Base-by-base conservation (phyloP, 495 filamentous ascomycete genomes). In the Podospora fimiseda region DNA sequence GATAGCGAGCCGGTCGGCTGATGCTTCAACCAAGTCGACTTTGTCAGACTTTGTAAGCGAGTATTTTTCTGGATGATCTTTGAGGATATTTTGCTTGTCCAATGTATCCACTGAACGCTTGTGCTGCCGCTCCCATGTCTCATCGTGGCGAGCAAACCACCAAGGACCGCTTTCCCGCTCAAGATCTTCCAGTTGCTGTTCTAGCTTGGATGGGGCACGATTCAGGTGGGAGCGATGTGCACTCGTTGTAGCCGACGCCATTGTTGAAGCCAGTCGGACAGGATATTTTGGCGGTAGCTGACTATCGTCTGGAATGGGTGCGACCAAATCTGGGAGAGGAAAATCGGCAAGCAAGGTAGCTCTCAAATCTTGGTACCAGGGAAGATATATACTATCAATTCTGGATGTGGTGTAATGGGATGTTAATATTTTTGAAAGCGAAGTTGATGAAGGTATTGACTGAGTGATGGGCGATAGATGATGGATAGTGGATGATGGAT, bases 211-310 rank as follows among this genome's bases (percentile, higher is more conserved):
- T 21, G 41, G 18, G 6, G 64, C 56, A 13, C 21, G 20, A 47
- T 59, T 55, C 18, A 58, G 9, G 27, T 60, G 59, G 15, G 61
- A 55, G 38, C 48, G 51, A 9, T 43, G 59, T 3, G 64, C 61
- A 23, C 48, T 54, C 16, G 14, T 7, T n/a, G 39, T n/a, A 7
- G 13, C 6, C 11, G 14, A 41, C 5, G 39, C 58, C 60, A 62
- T 65, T 20, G 43, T 43, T 38, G 53, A 24, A 18, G 58, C 69
- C 30, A 80, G 57, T 27, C 77, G 70, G 18, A 96, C 70, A n/a
- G 79, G 73, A 76, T 86, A 94, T 62, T 89, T 91, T 8, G 89
- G 87, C 15, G 86, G 84, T 6, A 97, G 76, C 48, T 87, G 80
- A 2, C 80, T 83, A 55, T 93, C 79, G 19, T 85, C 80, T 24